phyloP scores from a whole-genome alignment of 768 basidiomycete species.

The Mycena belliarum region DNA sequence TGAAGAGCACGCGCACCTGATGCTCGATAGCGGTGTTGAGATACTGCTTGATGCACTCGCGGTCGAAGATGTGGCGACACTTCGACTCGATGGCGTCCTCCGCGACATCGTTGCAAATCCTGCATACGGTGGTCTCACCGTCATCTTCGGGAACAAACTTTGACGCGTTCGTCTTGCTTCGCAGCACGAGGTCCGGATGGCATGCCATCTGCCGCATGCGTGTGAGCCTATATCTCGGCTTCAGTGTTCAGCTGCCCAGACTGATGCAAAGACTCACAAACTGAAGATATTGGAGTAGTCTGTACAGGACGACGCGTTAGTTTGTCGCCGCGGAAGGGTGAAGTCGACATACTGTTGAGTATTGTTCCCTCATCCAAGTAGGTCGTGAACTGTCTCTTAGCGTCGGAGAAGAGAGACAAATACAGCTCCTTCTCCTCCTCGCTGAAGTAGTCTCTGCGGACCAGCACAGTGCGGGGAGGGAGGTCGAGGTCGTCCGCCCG shows the following conservation, averaged over 20 bases:
- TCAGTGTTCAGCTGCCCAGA: background rate
- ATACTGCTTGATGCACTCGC: constrained; percentile 95
- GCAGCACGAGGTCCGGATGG: constrained; percentile 90
- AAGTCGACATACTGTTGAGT: constrained; percentile 73
- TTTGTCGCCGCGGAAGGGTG: background rate
- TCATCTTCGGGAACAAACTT: constrained; percentile 58
- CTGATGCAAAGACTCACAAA: constrained; percentile 45
- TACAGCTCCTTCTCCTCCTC: constrained; percentile 97
- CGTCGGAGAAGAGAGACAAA: constrained; percentile 87
- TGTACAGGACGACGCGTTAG: constrained; percentile 28
- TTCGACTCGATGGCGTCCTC: constrained; percentile 96
- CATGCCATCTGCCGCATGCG: constrained; percentile 97
- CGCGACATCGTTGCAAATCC: constrained; percentile 94
- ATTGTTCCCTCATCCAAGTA: constrained; percentile 90
- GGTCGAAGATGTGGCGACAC: constrained; percentile 93
- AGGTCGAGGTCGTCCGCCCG: constrained; percentile 94
- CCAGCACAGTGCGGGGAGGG: constrained; percentile 87
- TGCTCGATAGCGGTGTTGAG: constrained; percentile 72
- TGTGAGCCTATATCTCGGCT: constrained; percentile 68
- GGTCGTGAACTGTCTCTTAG: constrained; percentile 88
- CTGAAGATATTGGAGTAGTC: constrained; percentile 92
- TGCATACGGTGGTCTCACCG: constrained; percentile 82
- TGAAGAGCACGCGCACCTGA: constrained; percentile 43
- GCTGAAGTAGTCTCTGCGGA: constrained; percentile 91
- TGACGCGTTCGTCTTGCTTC: constrained; percentile 76